These are phyloP conservation scores for Begonia masoniana DNA, from an alignment of 306 rosid species.

Conservation along the genomic window DNA sequence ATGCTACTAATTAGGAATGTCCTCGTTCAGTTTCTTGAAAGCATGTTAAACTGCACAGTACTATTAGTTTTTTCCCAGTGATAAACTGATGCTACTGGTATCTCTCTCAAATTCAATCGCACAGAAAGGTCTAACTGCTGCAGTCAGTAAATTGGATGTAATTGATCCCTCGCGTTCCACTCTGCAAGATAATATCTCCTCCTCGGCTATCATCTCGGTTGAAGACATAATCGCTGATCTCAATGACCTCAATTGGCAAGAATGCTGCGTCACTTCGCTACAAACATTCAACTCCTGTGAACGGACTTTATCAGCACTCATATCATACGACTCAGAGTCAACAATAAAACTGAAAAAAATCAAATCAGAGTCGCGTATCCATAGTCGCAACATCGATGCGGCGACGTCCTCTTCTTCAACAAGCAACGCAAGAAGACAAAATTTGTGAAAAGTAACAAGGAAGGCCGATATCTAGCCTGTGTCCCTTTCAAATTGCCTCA, in stretches of 20 bases:
- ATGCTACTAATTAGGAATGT: too few species aligned
- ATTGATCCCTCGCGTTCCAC: slow-evolving; percentile 52
- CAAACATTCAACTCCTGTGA: slow-evolving; percentile 23
- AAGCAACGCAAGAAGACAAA: slow-evolving; percentile 4
- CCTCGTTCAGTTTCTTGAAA: too few species aligned
- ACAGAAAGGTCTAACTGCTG: slow-evolving; percentile 34
- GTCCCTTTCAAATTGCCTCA: too few species aligned
- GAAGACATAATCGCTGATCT: slow-evolving; percentile 52
- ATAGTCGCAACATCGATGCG: not conserved
- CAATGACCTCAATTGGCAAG: slow-evolving; percentile 50
- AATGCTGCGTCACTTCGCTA: slow-evolving; percentile 65
- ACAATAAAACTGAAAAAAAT: not conserved
- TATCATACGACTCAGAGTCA: slow-evolving; percentile 2
- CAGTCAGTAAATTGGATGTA: slow-evolving; percentile 37
- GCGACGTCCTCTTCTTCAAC: not conserved
- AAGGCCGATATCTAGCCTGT: too few species aligned
- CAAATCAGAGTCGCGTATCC: not conserved
- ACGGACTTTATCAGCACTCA: slow-evolving; percentile 8
- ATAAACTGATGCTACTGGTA: not conserved
- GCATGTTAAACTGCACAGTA: too few species aligned
- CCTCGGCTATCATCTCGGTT: slow-evolving; percentile 17
- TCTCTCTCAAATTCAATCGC: not conserved
- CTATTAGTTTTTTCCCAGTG: too few species aligned
- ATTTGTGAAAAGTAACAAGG: too few species aligned
- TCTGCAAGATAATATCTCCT: slow-evolving; percentile 29